Conservation (phyloP, 148 eudicot genomes). For the Suaeda aralocaspica region DNA sequence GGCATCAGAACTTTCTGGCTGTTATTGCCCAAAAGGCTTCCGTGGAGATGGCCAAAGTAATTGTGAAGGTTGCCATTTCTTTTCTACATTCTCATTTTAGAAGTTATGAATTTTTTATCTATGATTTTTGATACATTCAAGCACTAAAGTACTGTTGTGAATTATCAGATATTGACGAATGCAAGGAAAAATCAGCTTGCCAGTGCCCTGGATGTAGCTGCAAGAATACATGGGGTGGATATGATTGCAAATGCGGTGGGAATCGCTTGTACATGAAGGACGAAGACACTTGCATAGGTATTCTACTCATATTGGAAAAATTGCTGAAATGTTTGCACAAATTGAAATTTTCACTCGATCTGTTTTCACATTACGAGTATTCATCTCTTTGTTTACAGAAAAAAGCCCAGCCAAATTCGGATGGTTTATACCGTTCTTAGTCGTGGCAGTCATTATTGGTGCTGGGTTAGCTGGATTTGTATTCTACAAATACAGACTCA, state of each 20-base stretch:
- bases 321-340: not conserved
- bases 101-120: not conserved
- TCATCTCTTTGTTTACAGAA: slow-evolving; percentile 32
- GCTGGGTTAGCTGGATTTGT: slow-evolving; percentile 62
- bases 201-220: slow-evolving; percentile 77
- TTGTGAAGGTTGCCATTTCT: slow-evolving; percentile 57
- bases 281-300: slow-evolving; percentile 87
- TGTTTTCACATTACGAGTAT: no score
- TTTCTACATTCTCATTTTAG: not conserved
- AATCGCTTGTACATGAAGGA: slow-evolving; percentile 60
- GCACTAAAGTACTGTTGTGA: not conserved
- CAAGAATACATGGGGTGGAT: slow-evolving; percentile 82
- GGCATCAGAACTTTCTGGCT: slow-evolving; percentile 55
- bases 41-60: slow-evolving; percentile 62
- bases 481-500: slow-evolving; percentile 86
- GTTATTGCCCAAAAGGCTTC: slow-evolving; percentile 80
- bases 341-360: no score
- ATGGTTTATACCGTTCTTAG: slow-evolving; percentile 42
- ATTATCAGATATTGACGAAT: slow-evolving; percentile 72
- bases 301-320: not conserved
- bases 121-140: not conserved
- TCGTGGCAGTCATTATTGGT: slow-evolving; percentile 45
- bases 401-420: slow-evolving; percentile 49
- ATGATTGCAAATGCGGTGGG: slow-evolving; percentile 67
- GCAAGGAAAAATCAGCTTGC: slow-evolving; percentile 60